phyloP scores from a whole-genome alignment of 2,329 filamentous ascomycete genomes.

The Annulohypoxylon truncatum region DNA sequence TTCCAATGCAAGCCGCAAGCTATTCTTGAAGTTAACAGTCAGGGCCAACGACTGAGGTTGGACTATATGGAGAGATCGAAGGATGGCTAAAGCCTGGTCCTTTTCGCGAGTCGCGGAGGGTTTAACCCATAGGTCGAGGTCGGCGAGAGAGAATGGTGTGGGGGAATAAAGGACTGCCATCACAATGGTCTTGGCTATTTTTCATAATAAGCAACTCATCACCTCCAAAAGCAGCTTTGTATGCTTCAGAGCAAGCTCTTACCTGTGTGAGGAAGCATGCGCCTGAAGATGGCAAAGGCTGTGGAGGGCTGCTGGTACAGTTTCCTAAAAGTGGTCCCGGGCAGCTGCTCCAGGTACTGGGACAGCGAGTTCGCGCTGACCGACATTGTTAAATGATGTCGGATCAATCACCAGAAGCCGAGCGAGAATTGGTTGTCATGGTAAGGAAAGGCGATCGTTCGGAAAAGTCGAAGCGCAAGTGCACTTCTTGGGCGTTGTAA shows the following conservation, averaged over 20 bases:
- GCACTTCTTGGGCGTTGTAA: neutral
- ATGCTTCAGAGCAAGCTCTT: conserved; percentile 49
- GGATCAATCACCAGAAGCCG: conserved; percentile 21
- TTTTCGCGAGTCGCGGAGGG: conserved; percentile 74
- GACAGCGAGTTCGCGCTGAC: conserved; percentile 64
- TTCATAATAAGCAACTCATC: conserved; percentile 3
- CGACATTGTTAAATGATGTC: conserved; percentile 45
- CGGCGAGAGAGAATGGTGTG: conserved; percentile 78
- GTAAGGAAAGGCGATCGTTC: neutral
- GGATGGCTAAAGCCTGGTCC: conserved; percentile 83
- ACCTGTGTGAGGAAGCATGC: conserved; percentile 95
- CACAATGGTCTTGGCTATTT: conserved; percentile 88
- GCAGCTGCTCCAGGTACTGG: conserved; percentile 93
- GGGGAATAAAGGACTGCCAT: conserved; percentile 96
- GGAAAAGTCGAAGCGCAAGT: neutral
- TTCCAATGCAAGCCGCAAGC: conserved; percentile 86
- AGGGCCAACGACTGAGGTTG: conserved; percentile 80
- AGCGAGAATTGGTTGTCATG: conserved; percentile 28
- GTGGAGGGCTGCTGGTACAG: conserved; percentile 97
- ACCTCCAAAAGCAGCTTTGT: neutral
- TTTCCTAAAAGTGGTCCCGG: conserved; percentile 87
- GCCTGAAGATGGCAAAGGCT: conserved; percentile 92
- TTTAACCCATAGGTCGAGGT: conserved; percentile 88
- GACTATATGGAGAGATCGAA: conserved; percentile 90
- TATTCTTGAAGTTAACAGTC: conserved; percentile 83